Conservation (phyloP, 2,329 filamentous ascomycete genomes). For the Metarhizium guizhouense region DNA sequence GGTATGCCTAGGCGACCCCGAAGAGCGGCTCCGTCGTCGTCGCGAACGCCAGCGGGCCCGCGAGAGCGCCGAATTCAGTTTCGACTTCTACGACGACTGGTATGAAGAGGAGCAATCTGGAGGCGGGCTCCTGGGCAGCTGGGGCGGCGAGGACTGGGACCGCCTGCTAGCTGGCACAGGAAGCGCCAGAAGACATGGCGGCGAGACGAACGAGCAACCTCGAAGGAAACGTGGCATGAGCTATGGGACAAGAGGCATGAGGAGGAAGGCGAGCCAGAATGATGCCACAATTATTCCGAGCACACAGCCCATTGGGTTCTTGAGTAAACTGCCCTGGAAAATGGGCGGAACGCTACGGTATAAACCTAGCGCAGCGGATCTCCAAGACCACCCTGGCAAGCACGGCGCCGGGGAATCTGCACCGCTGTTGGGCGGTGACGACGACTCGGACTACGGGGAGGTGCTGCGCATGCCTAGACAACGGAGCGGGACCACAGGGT, state of each 20-base stretch:
- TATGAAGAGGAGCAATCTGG: constrained; percentile 47
- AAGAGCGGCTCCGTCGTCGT: constrained; percentile 62
- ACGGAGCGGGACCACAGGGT: constrained; percentile 71
- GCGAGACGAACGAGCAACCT: constrained; percentile 50
- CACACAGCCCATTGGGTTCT: constrained; percentile 75
- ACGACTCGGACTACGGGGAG: constrained; percentile 21
- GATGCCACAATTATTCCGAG: constrained; percentile 88
- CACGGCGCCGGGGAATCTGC: constrained; percentile 50
- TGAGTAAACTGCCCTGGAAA: constrained; percentile 76
- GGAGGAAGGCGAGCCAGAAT: constrained; percentile 45
- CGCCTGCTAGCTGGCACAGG: constrained; percentile 66
- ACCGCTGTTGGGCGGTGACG: constrained; percentile 48
- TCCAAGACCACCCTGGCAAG: constrained; percentile 73
- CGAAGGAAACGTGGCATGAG: constrained; percentile 75
- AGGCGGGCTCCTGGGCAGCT: constrained; percentile 57
- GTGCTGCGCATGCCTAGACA: constrained; percentile 30
- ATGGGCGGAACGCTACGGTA: constrained; percentile 77
- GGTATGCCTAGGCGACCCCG: constrained; percentile 61
- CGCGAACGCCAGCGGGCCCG: constrained; percentile 52
- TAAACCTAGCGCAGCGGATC: constrained; percentile 80
- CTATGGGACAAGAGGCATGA: constrained; percentile 62
- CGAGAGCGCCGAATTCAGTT: constrained; percentile 70
- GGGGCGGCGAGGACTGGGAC: constrained; percentile 80
- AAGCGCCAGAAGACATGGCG: constrained; percentile 27
- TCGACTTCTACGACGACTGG: constrained; percentile 99